These are phyloP conservation scores for Suhomyces terraborum DNA, from an alignment of 1,139 yeast genomes.

Conservation along the genomic window DNA sequence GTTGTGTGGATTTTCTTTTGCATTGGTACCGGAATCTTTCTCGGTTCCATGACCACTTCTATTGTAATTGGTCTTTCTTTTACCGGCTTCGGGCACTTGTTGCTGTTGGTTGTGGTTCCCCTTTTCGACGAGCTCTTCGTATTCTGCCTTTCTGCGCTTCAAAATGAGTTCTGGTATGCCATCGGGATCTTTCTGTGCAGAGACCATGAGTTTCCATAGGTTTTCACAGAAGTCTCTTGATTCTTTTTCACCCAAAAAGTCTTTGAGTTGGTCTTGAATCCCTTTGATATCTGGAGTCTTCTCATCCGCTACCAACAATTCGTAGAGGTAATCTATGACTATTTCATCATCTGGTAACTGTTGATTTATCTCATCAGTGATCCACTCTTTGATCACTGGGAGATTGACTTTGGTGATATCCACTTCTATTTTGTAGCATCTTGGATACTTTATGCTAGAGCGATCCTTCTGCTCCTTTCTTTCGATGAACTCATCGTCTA, in stretches of 20 bases:
- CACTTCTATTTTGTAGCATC: constrained; percentile 26
- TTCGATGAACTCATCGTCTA: constrained; percentile 19
- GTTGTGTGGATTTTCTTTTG: not conserved
- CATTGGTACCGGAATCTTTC: not conserved
- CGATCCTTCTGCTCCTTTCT: constrained; percentile 11
- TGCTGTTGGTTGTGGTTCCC: constrained; percentile 10
- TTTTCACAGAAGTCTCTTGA: constrained; percentile 36
- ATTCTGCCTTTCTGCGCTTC: constrained; percentile 19
- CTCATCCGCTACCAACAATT: constrained; percentile 29
- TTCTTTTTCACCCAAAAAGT: constrained; percentile 42
- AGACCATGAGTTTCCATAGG: constrained; percentile 43
- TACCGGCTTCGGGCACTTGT: not conserved
- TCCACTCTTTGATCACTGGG: constrained; percentile 39
- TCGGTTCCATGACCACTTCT: constrained; percentile 17
- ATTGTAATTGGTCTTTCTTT: constrained; percentile 27
- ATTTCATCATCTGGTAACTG: constrained; percentile 52
- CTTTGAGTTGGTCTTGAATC: constrained; percentile 40
- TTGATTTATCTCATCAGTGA: constrained; percentile 29
- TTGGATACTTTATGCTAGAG: constrained; percentile 16
- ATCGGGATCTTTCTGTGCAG: constrained; percentile 42
- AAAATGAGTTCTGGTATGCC: constrained; percentile 42
- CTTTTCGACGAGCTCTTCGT: constrained; percentile 9
- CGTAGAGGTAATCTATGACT: constrained; percentile 43
- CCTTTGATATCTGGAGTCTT: constrained; percentile 34
- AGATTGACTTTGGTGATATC: constrained; percentile 38